These are phyloP conservation scores for Hyphopichia buzzinii DNA, from an alignment of 1,139 yeast genomes.

Conservation along the genomic window DNA sequence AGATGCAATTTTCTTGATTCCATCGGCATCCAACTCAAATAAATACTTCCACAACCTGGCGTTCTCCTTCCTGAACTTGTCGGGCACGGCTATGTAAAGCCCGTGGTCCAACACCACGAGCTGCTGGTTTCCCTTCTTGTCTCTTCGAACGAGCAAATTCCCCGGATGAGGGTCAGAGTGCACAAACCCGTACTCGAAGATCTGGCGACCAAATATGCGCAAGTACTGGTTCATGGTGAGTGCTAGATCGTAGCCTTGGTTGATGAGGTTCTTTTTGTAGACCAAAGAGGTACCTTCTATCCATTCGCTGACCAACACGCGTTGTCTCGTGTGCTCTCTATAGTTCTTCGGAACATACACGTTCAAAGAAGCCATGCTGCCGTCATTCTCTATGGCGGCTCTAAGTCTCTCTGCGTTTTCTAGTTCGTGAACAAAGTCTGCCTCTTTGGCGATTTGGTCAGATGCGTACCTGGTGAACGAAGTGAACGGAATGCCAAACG, in stretches of 20 bases:
- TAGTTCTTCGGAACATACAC: conserved; percentile 52
- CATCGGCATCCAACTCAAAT: conserved; percentile 50
- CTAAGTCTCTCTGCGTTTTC: conserved; percentile 42
- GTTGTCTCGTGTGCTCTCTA: conserved; percentile 42
- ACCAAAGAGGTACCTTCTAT: conserved; percentile 65
- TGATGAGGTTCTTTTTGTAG: conserved; percentile 40
- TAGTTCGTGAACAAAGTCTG: conserved; percentile 58
- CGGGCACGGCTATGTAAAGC: conserved; percentile 54
- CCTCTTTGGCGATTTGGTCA: conserved; percentile 57
- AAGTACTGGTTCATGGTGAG: conserved; percentile 53
- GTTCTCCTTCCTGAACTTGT: conserved; percentile 54
- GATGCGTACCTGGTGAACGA: conserved; percentile 58
- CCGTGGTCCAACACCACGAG: conserved; percentile 77
- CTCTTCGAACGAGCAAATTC: conserved; percentile 55
- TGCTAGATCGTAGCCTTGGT: conserved; percentile 39
- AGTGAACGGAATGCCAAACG: conserved; percentile 64
- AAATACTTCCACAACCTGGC: conserved; percentile 62
- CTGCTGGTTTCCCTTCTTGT: conserved; percentile 45
- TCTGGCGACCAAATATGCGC: conserved; percentile 61
- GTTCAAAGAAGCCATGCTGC: conserved; percentile 17
- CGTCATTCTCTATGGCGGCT: conserved; percentile 21
- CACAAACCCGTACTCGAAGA: conserved; percentile 71
- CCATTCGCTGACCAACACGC: conserved; percentile 71
- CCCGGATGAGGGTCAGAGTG: conserved; percentile 90
- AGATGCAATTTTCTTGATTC: conserved; percentile 47